Percentiles rank a stretch among this genome's conserved stretches.
Evolutionary conservation across 164 flowering plant genomes (phyloP).

Genomic region (Stephania japonica): DNA sequence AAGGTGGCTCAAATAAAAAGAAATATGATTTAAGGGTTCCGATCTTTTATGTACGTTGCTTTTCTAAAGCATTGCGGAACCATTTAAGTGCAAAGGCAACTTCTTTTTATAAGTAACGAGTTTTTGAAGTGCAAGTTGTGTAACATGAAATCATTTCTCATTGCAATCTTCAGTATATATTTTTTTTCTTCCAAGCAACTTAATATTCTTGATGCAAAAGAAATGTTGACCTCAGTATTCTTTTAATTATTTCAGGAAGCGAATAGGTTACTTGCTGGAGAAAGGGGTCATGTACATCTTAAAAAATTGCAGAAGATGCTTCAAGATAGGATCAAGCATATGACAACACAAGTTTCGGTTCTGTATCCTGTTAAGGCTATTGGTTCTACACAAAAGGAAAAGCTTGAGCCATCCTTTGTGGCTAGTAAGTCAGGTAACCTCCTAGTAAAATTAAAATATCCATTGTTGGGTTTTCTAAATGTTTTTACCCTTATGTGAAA

Average conservation of each 20-base stretch:
- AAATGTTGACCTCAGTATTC: background rate
- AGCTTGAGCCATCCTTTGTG: constrained; percentile 53
- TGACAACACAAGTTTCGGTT: constrained; percentile 73
- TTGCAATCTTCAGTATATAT: background rate
- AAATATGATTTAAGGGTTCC: background rate
- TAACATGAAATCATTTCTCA: background rate
- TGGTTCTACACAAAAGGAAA: constrained; percentile 56
- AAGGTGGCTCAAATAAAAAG: background rate
- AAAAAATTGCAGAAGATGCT: constrained; percentile 60
- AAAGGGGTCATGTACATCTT: constrained; percentile 51
- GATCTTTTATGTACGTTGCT: background rate
- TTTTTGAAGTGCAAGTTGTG: background rate
- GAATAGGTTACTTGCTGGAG: constrained; percentile 57
- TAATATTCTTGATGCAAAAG: background rate
- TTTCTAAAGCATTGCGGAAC: background rate
- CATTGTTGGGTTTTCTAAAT: too few species aligned
- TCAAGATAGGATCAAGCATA: constrained; percentile 63
- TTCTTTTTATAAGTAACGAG: background rate
- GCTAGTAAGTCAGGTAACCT: constrained; percentile 49
- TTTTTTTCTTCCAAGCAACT: background rate
- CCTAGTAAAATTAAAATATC: background rate
- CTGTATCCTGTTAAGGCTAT: constrained; percentile 77
- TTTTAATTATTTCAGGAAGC: constrained; percentile 47
- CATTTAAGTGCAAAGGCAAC: background rate
- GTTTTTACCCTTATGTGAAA: too few species aligned